Evolutionary conservation across 257 asterid genomes (phyloP), one percentile per base, ranked within the genome.

Genomic region (Solanum chiquidenum): DNA sequence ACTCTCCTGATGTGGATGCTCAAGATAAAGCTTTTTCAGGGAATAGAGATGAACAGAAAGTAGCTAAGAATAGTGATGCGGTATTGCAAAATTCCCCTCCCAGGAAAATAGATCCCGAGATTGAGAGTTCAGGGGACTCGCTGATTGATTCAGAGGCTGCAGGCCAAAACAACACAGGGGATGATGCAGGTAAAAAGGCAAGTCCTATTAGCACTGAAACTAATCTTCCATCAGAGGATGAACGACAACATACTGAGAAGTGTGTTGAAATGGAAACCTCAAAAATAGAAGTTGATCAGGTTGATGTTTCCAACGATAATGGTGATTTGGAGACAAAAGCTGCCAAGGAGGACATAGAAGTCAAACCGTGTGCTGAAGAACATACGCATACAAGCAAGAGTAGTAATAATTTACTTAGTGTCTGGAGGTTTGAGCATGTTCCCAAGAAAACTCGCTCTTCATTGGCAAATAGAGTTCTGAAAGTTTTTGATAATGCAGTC

Each of bases 371-470:
- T 44, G 86, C 40, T 14, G 87, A 33, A 66, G 91, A 89, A 90
- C 95, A 86, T 72, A 88, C 46, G 87, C 82, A 84, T 77, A 91
- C 88, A 4, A 89, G 86, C 20, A 89, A 88, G 90, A 91, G 71
- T 80, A 87, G 46, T 84, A 82, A 84, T 86, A 96, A 94, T 91
- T 88, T 97, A 87, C 88, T 92, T 60, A 94, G 91, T 89, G 91
- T 93, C 76, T 90, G 93, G 91, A 90, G 90, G 87, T 94, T 94
- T 91, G 92, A 85, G 18, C 93, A 93, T 42, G 91, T 95, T 89
- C 95, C 95, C 74, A 95, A 95, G 34, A 94, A 90, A 93, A 91
- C 96, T 46, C 98, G 95, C 74, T 93, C 99, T 68, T 92, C 96
- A 2, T 83, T 93, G 91, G 88, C 92, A 88, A 62, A 37, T 46